Percentiles rank a stretch among this genome's conserved stretches.
These are phyloP conservation scores for Cardamine chenopodiifolia DNA, from an alignment of 345 rosid species.

Conservation along the genomic window DNA sequence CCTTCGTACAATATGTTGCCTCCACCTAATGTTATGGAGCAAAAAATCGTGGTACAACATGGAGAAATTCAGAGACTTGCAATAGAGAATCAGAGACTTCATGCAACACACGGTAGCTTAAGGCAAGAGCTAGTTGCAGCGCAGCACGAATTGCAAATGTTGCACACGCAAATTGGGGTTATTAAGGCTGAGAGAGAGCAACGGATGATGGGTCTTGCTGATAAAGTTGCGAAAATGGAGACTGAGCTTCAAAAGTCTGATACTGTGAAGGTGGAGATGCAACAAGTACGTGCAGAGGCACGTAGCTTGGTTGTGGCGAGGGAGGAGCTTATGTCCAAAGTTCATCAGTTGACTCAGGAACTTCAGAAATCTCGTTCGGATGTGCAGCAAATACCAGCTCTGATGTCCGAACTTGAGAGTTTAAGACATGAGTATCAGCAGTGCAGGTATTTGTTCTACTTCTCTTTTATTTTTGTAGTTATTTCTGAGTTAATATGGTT, in stretches of 20 bases:
- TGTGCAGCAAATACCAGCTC: conserved; percentile 75
- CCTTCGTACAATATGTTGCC: conserved; percentile 72
- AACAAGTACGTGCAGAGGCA: conserved; percentile 75
- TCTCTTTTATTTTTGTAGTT: neutral
- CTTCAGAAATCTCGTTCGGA: conserved; percentile 74
- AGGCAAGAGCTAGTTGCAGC: conserved; percentile 90
- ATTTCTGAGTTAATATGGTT: neutral
- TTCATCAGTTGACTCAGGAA: conserved; percentile 74
- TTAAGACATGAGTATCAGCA: conserved; percentile 90
- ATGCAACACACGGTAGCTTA: conserved; percentile 69
- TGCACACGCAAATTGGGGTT: conserved; percentile 70
- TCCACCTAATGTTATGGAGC: conserved; percentile 86
- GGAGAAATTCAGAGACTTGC: conserved; percentile 89
- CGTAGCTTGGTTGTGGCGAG: conserved; percentile 66
- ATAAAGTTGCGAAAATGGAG: conserved; percentile 78
- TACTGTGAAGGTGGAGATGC: conserved; percentile 68
- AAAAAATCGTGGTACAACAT: conserved; percentile 80
- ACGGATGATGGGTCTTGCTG: conserved; percentile 64
- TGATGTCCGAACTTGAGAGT: conserved; percentile 78
- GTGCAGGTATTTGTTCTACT: conserved; percentile 65
- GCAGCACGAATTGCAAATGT: conserved; percentile 86
- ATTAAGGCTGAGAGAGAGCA: conserved; percentile 83
- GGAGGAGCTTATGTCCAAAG: conserved; percentile 80
- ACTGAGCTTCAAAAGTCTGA: conserved; percentile 72
- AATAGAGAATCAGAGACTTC: conserved; percentile 87